Conservation (phyloP, 352 stramenopile genomes). For the Globisporangium middletonii region DNA sequence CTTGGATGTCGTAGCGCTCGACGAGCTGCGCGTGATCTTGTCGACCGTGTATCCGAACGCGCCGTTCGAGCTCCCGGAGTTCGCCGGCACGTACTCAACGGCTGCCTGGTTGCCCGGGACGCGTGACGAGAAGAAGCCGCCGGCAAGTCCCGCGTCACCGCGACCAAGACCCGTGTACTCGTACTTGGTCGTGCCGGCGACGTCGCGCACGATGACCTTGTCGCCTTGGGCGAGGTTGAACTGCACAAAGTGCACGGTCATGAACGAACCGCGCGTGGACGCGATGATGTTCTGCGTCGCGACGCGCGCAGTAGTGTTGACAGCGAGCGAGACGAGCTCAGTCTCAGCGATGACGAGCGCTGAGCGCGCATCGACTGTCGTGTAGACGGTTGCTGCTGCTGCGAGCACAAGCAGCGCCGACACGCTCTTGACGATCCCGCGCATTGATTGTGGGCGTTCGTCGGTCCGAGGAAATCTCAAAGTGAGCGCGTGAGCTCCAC, state of each 20-base stretch:
- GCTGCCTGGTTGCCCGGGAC: constrained; percentile 18
- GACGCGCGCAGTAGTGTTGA: constrained; percentile 6
- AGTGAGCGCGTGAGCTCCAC: background rate
- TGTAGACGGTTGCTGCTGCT: constrained; percentile 17
- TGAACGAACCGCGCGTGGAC: constrained; percentile 1
- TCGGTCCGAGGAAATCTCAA: constrained; percentile 3
- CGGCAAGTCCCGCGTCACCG: too few relatives aligned
- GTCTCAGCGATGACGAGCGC: constrained; percentile 23
- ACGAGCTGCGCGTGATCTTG: constrained; percentile 24
- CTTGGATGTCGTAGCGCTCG: constrained; percentile 8
- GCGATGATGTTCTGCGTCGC: constrained; percentile 2
- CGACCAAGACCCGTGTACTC: constrained; percentile 24
- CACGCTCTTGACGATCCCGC: constrained; percentile 13
- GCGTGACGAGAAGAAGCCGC: constrained; percentile 28
- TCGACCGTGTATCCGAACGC: constrained; percentile 27
- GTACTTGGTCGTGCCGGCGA: constrained; percentile 10
- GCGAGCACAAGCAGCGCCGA: constrained; percentile 19
- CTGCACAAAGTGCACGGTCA: constrained; percentile 22
- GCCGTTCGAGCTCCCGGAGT: background rate
- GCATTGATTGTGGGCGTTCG: constrained; percentile 5
- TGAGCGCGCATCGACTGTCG: constrained; percentile 22
- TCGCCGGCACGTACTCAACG: constrained; percentile 19
- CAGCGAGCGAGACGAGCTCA: constrained; percentile 14
- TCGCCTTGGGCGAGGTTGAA: constrained; percentile 27
- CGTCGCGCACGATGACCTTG: constrained; percentile 3